phyloP scores from a whole-genome alignment of 352 stramenopile species.

The Phytophthora citrophthora region DNA sequence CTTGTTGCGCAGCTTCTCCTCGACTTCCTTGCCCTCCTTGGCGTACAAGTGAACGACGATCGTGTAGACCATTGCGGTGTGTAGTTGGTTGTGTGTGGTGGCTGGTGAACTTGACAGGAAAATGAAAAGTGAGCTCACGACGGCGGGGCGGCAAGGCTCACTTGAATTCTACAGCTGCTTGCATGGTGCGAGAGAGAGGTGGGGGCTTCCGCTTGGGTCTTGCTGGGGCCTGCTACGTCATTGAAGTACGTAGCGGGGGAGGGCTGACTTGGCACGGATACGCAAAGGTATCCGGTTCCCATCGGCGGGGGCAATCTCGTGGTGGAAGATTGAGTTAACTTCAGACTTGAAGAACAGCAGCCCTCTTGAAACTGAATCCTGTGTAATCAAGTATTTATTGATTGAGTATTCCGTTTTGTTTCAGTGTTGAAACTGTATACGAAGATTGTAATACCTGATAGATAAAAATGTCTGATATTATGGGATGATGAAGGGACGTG shows the following conservation, averaged over 20 bases:
- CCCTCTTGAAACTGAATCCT: constrained; percentile 9
- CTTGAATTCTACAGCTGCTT: background rate
- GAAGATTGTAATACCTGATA: background rate
- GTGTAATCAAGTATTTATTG: background rate
- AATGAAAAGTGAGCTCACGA: constrained; percentile 31
- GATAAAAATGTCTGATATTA: background rate
- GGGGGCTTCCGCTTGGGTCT: constrained; percentile 23
- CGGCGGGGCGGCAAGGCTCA: background rate
- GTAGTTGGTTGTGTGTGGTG: background rate
- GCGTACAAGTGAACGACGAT: constrained; percentile 42
- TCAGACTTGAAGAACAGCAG: constrained; percentile 20
- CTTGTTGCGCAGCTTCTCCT: constrained; percentile 47
- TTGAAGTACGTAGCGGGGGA: constrained; percentile 15
- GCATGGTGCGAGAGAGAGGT: background rate
- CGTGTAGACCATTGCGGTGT: constrained; percentile 38
- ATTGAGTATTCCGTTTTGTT: background rate
- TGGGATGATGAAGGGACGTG: background rate
- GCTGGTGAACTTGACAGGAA: constrained; percentile 27
- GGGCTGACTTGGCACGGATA: constrained; percentile 21
- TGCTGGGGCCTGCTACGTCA: constrained; percentile 17
- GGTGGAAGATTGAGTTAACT: constrained; percentile 27
- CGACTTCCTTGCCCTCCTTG: constrained; percentile 46
- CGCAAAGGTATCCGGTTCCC: constrained; percentile 31
- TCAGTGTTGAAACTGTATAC: background rate
- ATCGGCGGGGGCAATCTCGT: background rate